Base-by-base conservation (phyloP, 2,329 filamentous ascomycete species). In the Colletotrichum chrysophilum region DNA sequence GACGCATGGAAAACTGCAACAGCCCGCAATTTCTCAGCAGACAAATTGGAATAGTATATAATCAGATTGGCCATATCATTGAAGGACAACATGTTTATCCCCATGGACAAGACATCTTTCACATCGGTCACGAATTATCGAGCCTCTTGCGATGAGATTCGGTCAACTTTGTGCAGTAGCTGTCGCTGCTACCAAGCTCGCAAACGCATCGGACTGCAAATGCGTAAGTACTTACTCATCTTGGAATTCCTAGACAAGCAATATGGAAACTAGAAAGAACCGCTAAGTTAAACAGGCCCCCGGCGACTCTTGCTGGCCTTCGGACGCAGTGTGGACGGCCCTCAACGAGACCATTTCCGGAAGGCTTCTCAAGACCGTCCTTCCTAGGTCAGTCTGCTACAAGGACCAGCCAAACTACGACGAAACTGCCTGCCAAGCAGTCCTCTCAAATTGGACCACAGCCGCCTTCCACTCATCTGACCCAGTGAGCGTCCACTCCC, bases 301-400 rank as follows among this genome's bases (percentile, higher is more conserved):
- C 4, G 13, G 14, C 3, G 68, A 71, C n/a, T 4, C 48, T n/a
- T 71, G 68, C 14, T 71, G 91, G 90, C 91, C 91, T 0, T 81
- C 82, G 0, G 16, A 77, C 0, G 56, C 77, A 1, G 80, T 82
- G 4, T 93, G 91, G 91, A 77, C 82, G 4, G 69, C 78, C 0
- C 86, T 93, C 65, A 91, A 93, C 77, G 66, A 79, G 7, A 87
- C 90, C 2, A 82, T 92, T 3, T 82, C 84, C 16, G 90, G 89
- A 0, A 83, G 82, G 4, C 82, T 93, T 28, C 83, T 92, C 48
- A 84, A 86, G 9, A 91, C 88, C 0, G 81, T 87, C 3, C 91
- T 91, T 0, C 78, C 91, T 3, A 91, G 85, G 0, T 80, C 86
- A 3, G 83, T 87, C 83, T 70, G 67, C n/a, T 70, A 70, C 28